Evolutionary conservation across 495 filamentous ascomycete genomes (phyloP).

Genomic region (Tuber brumale): DNA sequence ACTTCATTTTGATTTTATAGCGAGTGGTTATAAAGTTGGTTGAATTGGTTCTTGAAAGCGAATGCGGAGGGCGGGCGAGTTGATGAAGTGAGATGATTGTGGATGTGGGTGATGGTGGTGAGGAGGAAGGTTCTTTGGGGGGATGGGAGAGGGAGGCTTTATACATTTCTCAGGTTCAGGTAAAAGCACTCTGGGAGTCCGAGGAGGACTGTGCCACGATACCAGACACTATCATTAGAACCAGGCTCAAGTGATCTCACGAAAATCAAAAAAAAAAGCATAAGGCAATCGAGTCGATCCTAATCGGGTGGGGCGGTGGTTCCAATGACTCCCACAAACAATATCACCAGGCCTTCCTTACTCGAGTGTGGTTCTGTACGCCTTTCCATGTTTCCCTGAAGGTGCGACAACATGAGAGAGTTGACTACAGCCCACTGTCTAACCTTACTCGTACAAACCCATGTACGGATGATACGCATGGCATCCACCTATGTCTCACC

Average conservation of each 20-base stretch:
- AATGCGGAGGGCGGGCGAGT: background rate
- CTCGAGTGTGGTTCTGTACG: background rate
- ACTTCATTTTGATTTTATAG: background rate
- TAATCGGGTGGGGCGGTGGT: background rate
- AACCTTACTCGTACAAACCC: background rate
- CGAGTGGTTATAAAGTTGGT: background rate
- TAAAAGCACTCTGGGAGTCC: background rate
- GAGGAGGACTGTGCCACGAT: background rate
- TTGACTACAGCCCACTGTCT: background rate
- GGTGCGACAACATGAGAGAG: background rate
- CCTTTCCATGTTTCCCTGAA: background rate
- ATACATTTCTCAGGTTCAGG: background rate
- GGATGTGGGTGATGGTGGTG: background rate
- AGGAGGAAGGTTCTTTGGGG: background rate
- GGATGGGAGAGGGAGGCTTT: background rate
- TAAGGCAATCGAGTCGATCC: background rate
- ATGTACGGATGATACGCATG: background rate
- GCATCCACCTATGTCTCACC: background rate
- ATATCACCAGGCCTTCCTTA: background rate
- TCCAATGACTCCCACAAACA: background rate
- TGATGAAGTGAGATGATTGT: background rate
- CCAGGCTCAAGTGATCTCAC: background rate
- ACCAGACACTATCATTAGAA: background rate
- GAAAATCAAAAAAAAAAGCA: background rate
- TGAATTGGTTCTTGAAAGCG: background rate